These are phyloP conservation scores for Phellinidium pouzarii DNA, from an alignment of 1,284 basidiomycete genomes.

Conservation along the genomic window DNA sequence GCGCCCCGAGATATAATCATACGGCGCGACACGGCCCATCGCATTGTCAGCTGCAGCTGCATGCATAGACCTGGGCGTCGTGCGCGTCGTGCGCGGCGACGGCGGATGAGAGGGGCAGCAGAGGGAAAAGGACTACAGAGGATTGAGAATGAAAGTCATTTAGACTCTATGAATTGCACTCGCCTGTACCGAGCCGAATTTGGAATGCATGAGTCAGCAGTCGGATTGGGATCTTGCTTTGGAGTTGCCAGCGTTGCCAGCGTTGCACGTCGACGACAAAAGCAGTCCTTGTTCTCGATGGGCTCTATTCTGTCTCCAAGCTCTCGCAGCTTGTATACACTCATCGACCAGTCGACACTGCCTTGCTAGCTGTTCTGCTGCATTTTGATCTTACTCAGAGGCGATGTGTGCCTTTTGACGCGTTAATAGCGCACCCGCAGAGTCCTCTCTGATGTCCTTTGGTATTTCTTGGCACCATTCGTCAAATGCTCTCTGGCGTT, in stretches of 20 bases:
- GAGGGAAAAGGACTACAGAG: slow-evolving; percentile 2
- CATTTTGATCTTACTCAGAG: not conserved
- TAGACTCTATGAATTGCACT: not conserved
- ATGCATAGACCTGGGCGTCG: slow-evolving; percentile 10
- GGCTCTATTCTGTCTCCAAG: not conserved
- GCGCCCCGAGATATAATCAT: slow-evolving; percentile 21
- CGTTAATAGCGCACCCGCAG: too few relatives aligned
- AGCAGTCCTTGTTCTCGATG: slow-evolving; percentile 9
- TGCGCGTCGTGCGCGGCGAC: slow-evolving; percentile 17
- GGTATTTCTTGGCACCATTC: too few relatives aligned
- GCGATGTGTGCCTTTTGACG: not conserved
- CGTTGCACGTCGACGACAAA: not conserved
- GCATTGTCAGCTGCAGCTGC: slow-evolving; percentile 8
- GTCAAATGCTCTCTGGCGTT: too few relatives aligned
- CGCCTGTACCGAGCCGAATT: not conserved
- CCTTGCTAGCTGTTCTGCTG: slow-evolving; percentile 2
- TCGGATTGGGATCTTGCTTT: slow-evolving; percentile 7
- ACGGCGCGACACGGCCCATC: slow-evolving; percentile 25
- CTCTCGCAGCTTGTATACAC: not conserved
- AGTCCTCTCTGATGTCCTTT: too few relatives aligned
- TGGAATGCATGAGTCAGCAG: not conserved
- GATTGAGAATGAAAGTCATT: not conserved
- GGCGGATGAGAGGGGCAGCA: not conserved
- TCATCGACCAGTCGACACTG: not conserved
- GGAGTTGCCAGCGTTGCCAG: not conserved